These are phyloP conservation scores for Helenozyma baotianmanensis DNA, from an alignment of 805 yeast genomes.

Conservation along the genomic window DNA sequence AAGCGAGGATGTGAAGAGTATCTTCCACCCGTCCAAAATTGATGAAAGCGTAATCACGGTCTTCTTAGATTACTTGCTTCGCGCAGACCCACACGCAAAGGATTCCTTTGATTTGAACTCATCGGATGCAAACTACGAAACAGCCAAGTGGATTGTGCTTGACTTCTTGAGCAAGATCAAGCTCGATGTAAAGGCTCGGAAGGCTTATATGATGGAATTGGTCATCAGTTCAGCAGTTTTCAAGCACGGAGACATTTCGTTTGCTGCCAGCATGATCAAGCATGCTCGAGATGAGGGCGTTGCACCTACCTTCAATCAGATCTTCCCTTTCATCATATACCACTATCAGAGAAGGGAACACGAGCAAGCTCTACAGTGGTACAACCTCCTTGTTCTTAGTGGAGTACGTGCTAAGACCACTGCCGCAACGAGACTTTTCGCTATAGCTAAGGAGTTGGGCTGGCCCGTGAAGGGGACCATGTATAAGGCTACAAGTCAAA, in stretches of 20 bases:
- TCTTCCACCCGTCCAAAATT: conserved; percentile 11
- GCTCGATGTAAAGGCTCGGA: neutral
- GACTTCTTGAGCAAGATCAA: conserved; percentile 18
- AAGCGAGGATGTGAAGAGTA: conserved; percentile 4
- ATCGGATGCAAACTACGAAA: conserved; percentile 15
- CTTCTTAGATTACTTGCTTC: conserved; percentile 23
- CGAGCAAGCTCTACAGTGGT: conserved; percentile 35
- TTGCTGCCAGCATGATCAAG: conserved; percentile 29
- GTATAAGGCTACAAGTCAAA: conserved; percentile 22
- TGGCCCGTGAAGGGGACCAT: conserved; percentile 35
- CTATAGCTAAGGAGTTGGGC: conserved; percentile 30
- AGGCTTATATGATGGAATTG: conserved; percentile 25
- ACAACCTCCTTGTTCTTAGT: conserved; percentile 25
- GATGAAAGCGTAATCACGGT: conserved; percentile 18
- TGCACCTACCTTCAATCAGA: conserved; percentile 37
- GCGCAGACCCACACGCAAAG: conserved; percentile 14
- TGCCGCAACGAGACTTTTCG: conserved; percentile 25
- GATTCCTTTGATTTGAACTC: too few species aligned
- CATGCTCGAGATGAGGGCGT: conserved; percentile 20
- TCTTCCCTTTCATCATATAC: conserved; percentile 34
- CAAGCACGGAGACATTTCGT: conserved; percentile 29
- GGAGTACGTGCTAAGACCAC: conserved; percentile 27
- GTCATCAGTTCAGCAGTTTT: conserved; percentile 27
- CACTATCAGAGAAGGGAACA: conserved; percentile 29
- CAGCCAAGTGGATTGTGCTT: conserved; percentile 24